Evolutionary conservation across 257 asterid species (phyloP), one percentile per base, ranked within the genome.

Genomic region (Osmanthus fragrans): DNA sequence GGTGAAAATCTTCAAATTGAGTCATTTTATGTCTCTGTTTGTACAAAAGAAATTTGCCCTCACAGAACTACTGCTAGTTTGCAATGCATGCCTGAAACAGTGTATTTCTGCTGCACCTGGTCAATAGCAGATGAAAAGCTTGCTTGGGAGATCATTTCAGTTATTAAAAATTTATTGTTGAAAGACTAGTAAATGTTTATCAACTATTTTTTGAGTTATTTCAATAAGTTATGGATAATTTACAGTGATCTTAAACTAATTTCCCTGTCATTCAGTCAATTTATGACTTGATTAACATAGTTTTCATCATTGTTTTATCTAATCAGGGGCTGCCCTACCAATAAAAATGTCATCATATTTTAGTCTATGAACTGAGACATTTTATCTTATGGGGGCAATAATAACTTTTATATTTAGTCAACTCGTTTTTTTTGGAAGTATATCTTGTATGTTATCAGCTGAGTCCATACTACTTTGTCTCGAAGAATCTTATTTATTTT

Each of bases 71-170:
- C 58, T 72, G 82, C 10, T 54, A 75, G 65, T 40, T 79, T 82
- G 73, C 49, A 49, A 2, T 30, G 39, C 51, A 42, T 3, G 40
- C 16, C 76, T 36, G 79, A 83, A 29, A 33, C 81, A 0, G 65
- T 79, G 12, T 77, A 82, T 77, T 84, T 88, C 54, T 89, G 94
- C 75, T 90, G 93, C 86, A 64, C 51, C 54, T 92, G 96, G 95
- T 85, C 87, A 7, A 64, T 60, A 64, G 80, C 68, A n/a, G 96
- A 91, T 39, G 88, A 89, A 76, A 86, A 87, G 56, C 73, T 88
- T 78, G 96, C 88, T 80, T 86, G 94, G 92, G 87, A 78, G 74
- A 77, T 86, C 73, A 76, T 89, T 75, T 84, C 89, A 40, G 19
- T 47, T 51, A 80, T 92, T 75, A 82, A 87, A 84, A 78, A 76